Evolutionary conservation across 2,329 filamentous ascomycete genomes (phyloP).

Genomic region (Emydomyces testavorans): DNA sequence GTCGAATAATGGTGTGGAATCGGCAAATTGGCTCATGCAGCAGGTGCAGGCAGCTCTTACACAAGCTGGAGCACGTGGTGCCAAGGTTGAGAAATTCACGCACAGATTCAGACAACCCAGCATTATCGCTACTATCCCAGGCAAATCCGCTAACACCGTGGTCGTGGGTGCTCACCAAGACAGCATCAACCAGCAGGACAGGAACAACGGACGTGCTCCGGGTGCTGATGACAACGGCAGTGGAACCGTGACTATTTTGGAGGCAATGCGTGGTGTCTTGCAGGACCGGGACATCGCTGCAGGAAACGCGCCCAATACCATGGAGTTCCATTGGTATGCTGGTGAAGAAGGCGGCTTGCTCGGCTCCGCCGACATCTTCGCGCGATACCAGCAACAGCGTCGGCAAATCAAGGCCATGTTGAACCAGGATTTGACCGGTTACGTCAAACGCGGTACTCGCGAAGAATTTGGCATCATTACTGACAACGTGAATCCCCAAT

Average conservation of each 20-base stretch:
- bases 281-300: slow-evolving; percentile 56
- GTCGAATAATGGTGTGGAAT: slow-evolving; percentile 56
- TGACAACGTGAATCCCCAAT: slow-evolving; percentile 70
- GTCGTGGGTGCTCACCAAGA: slow-evolving; percentile 90
- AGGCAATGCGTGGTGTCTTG: slow-evolving; percentile 73
- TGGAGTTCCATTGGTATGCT: slow-evolving; percentile 96
- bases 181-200: slow-evolving; percentile 85
- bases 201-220: slow-evolving; percentile 70
- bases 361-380: slow-evolving; percentile 82
- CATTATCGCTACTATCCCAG: slow-evolving; percentile 84
- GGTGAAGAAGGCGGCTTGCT: slow-evolving; percentile 81
- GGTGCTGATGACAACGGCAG: slow-evolving; percentile 94
- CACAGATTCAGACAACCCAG: slow-evolving; percentile 85
- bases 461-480: slow-evolving; percentile 89
- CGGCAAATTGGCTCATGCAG: slow-evolving; percentile 72
- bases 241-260: slow-evolving; percentile 86
- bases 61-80: slow-evolving; percentile 58
- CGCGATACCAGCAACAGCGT: slow-evolving; percentile 58
- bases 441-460: slow-evolving; percentile 65
- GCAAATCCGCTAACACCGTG: slow-evolving; percentile 69
- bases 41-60: slow-evolving; percentile 62
- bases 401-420: slow-evolving; percentile 89
- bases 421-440: slow-evolving; percentile 97
- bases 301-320: slow-evolving; percentile 67
- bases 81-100: slow-evolving; percentile 59